Percentiles rank a stretch among this genome's conserved stretches.
Conservation (phyloP, 768 basidiomycete genomes). For the Auriculariales sp. region DNA sequence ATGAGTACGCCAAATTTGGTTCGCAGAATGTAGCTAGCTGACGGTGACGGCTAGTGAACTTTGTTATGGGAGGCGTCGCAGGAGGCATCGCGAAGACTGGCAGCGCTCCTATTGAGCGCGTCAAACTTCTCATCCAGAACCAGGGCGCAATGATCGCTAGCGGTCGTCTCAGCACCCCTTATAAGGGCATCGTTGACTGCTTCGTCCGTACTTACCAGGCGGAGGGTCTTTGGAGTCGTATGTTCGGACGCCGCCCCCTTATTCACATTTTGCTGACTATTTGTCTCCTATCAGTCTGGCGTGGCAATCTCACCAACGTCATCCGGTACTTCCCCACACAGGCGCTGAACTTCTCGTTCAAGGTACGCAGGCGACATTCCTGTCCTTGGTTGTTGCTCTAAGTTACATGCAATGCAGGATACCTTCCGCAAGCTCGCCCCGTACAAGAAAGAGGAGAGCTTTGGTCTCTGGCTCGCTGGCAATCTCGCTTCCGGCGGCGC, state of each 20-base stretch:
- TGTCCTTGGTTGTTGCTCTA: not conserved
- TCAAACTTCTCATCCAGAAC: constrained; percentile 30
- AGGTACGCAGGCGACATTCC: not conserved
- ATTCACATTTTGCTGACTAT: not conserved
- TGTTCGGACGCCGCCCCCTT: constrained; percentile 4
- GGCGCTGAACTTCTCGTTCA: constrained; percentile 34
- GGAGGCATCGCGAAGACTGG: constrained; percentile 29
- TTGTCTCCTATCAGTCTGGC: constrained; percentile 21
- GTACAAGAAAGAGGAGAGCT: constrained; percentile 22
- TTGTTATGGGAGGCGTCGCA: constrained; percentile 14
- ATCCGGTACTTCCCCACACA: constrained; percentile 33
- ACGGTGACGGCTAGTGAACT: constrained; percentile 8
- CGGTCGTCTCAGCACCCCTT: constrained; percentile 23
- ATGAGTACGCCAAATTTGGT: not conserved
- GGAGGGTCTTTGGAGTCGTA: constrained; percentile 24
- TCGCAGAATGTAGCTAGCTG: not conserved
- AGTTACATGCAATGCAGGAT: constrained; percentile 12
- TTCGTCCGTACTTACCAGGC: constrained; percentile 19
- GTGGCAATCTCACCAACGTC: constrained; percentile 29
- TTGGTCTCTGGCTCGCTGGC: constrained; percentile 22
- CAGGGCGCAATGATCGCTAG: constrained; percentile 15
- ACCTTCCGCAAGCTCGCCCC: constrained; percentile 24
- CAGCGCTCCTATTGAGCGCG: constrained; percentile 33
- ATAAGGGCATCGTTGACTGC: constrained; percentile 21
- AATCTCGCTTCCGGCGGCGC: constrained; percentile 29